Evolutionary conservation across 257 asterid genomes (phyloP), one percentile per base, ranked within the genome.

Genomic region (Solanum chiquidenum): DNA sequence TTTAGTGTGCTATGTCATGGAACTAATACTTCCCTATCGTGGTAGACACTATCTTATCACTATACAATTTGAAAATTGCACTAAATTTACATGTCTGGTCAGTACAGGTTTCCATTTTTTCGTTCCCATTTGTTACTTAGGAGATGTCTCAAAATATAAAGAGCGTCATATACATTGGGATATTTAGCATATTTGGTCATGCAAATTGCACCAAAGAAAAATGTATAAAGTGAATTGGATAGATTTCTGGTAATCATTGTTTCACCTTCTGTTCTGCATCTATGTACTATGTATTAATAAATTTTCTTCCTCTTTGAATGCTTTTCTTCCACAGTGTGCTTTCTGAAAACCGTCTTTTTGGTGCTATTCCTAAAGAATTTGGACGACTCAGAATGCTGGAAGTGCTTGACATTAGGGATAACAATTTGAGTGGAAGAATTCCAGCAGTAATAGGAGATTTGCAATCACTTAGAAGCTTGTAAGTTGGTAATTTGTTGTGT

Each of bases 391-490:
- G 91, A 23, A 58, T 86, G 72, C 90, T 97, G 64, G 96, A 97
- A 89, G 94, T 95, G 82, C 83, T 97, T 94, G 98, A 97, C 89
- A 86, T 95, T 92, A 94, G 96, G 86, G 88, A 92, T 83, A 97
- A 97, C 87, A 89, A 88, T 60, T 90, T 97, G 91, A 92, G 90
- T 27, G 99, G 98, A 87, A 77, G 89, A 29, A 83, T 97, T 91
- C 99, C 99, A 20, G 91, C 92, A 74, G 96, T 93, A 91, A 92
- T 97, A 49, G 98, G 98, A 88, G 90, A 88, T 85, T 83, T 95
- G 80, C 92, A 87, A 79, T 94, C 93, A 35, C 90, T 97, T 33
- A 93, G 88, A 92, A 92, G 88, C 83, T 80, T 96, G 99, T 96
- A 90, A 90, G 98, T 87, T 80, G 9, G n/a, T 84, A 18, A 16